Evolutionary conservation across 2,329 filamentous ascomycete genomes (phyloP).

Genomic region (Leptographium procerum): DNA sequence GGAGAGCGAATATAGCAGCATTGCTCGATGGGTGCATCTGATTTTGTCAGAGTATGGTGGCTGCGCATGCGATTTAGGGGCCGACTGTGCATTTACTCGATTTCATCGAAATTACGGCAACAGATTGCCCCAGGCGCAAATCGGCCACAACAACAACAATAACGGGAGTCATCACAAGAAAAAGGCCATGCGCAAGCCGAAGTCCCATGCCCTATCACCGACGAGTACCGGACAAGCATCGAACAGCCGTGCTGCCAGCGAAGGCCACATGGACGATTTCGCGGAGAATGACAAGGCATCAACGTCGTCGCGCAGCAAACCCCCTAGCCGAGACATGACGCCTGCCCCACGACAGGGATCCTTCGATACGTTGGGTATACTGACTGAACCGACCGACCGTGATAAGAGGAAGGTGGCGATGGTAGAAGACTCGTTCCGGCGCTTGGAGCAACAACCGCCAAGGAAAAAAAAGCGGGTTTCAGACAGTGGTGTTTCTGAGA

Average conservation of each 20-base stretch:
- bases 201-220: slow-evolving; percentile 44
- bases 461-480: slow-evolving; percentile 53
- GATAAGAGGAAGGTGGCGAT: slow-evolving; percentile 57
- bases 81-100: slow-evolving; percentile 51
- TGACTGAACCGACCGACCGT: slow-evolving; percentile 53
- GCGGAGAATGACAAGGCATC: slow-evolving; percentile 41
- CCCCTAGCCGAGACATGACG: slow-evolving; percentile 54
- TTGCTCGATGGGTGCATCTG: slow-evolving; percentile 54
- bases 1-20: slow-evolving; percentile 46
- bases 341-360: slow-evolving; percentile 46
- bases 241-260: slow-evolving; percentile 53
- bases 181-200: slow-evolving; percentile 40
- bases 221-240: slow-evolving; percentile 51
- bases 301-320: slow-evolving; percentile 48
- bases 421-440: slow-evolving; percentile 52
- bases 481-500: slow-evolving; percentile 28
- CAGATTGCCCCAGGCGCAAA: slow-evolving; percentile 24
- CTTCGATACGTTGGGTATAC: slow-evolving; percentile 46
- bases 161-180: slow-evolving; percentile 25
- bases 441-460: slow-evolving; percentile 46
- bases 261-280: slow-evolving; percentile 45
- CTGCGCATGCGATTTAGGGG: slow-evolving; percentile 59
- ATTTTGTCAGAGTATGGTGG: slow-evolving; percentile 70
- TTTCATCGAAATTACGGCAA: slow-evolving; percentile 48
- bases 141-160: not conserved